Evolutionary conservation across 176 grass and related monocot species (phyloP).

Genomic region (Phragmites australis): DNA sequence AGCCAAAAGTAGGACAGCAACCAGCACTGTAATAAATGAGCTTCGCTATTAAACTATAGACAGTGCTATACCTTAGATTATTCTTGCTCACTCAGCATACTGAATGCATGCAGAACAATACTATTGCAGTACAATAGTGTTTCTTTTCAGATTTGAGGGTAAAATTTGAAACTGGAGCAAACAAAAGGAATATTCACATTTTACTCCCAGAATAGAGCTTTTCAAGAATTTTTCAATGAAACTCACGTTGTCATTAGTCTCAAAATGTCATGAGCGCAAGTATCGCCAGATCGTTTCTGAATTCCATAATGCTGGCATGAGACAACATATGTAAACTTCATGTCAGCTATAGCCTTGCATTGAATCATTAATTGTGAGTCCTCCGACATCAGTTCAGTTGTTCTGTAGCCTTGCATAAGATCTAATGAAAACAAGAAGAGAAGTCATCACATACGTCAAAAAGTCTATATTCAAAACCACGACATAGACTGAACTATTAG

Average conservation of each 20-base stretch:
- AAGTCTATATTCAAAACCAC: conserved; percentile 10
- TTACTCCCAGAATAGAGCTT: background rate
- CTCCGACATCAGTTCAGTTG: conserved; percentile 70
- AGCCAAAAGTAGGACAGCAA: background rate
- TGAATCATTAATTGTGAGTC: conserved; percentile 72
- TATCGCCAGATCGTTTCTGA: conserved; percentile 76
- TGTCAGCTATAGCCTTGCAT: conserved; percentile 96
- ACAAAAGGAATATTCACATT: background rate
- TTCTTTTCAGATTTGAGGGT: background rate
- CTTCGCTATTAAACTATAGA: background rate
- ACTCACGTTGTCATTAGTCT: conserved; percentile 89
- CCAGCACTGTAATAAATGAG: background rate
- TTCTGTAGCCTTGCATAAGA: conserved; percentile 93
- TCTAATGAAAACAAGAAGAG: conserved; percentile 46
- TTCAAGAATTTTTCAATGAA: background rate
- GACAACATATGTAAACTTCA: conserved; percentile 99
- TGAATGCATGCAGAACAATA: conserved; percentile 5
- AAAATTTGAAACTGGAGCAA: conserved; percentile 12
- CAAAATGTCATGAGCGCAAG: conserved; percentile 88
- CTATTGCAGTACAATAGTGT: background rate
- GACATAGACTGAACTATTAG: conserved; percentile 24
- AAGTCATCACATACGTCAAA: conserved; percentile 24
- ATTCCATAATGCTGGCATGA: conserved; percentile 95
- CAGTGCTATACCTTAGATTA: background rate
- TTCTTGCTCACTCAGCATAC: conserved; percentile 8